phyloP scores from a whole-genome alignment of 2,329 filamentous ascomycete species.

The Fonsecaea erecta region DNA sequence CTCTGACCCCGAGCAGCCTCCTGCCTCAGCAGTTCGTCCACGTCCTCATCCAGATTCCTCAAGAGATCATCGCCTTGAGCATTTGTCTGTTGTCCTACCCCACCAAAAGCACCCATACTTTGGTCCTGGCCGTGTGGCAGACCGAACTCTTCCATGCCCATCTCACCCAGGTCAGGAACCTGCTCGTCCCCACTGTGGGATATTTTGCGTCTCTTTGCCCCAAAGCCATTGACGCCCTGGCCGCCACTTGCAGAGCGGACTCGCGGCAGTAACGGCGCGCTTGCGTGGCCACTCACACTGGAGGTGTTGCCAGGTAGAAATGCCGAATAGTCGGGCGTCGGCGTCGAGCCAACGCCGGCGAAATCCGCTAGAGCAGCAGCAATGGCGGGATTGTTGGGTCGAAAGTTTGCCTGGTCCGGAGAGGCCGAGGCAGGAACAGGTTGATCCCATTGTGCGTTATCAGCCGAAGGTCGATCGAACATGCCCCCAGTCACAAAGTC shows the following conservation, averaged over 20 bases:
- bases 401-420: background rate
- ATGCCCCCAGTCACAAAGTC: constrained; percentile 11
- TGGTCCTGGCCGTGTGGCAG: background rate
- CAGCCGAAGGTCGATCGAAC: constrained; percentile 6
- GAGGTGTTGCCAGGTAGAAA: constrained; percentile 13
- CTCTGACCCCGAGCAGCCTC: constrained; percentile 40
- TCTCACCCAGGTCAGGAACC: constrained; percentile 42
- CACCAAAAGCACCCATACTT: background rate
- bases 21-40: constrained; percentile 62
- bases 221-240: constrained; percentile 40
- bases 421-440: background rate
- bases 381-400: constrained; percentile 32
- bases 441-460: background rate
- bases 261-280: constrained; percentile 28
- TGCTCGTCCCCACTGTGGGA: constrained; percentile 51
- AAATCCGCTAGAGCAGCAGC: constrained; percentile 34
- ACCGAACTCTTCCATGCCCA: constrained; percentile 36
- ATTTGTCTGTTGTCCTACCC: background rate
- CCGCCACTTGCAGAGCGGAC: constrained; percentile 25
- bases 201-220: constrained; percentile 57
- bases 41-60: constrained; percentile 64
- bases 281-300: background rate
- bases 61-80: constrained; percentile 52
- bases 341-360: constrained; percentile 10
- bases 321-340: constrained; percentile 18